A percentile compares a stretch with the other conserved stretches of the same genome.
phyloP scores from a whole-genome alignment of 225 moss, liverwort and hornwort genomes.

The Bryoerythrophyllum caledonicum region DNA sequence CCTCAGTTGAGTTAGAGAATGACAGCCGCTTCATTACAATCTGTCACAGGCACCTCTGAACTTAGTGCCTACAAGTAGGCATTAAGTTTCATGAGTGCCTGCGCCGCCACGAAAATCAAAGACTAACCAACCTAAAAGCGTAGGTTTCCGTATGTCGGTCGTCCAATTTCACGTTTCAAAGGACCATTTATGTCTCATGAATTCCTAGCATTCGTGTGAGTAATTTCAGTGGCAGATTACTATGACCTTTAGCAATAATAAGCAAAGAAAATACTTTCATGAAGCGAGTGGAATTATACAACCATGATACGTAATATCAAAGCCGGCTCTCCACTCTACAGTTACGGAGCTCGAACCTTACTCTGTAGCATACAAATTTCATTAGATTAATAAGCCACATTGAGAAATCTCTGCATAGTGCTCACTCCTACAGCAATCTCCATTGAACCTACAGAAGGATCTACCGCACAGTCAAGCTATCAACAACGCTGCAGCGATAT shows the following conservation, averaged over 20 bases:
- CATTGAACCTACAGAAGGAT: too few relatives aligned
- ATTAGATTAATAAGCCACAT: not conserved
- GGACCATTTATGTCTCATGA: not conserved
- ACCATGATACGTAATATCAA: not conserved
- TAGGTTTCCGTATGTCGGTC: too few relatives aligned
- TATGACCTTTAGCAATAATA: not conserved
- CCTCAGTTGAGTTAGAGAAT: not conserved
- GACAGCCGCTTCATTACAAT: not conserved
- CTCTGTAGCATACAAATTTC: not conserved
- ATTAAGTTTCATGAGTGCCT: not conserved
- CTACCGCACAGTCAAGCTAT: not conserved
- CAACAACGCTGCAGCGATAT: not conserved
- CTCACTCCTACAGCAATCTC: too few relatives aligned
- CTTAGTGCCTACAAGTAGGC: not conserved
- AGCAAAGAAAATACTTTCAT: not conserved
- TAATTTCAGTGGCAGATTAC: not conserved
- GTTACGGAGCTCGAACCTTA: not conserved
- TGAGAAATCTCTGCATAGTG: not conserved
- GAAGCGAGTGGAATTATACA: not conserved
- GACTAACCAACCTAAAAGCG: not conserved
- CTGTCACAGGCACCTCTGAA: not conserved
- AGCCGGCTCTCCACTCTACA: too few relatives aligned
- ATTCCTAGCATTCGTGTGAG: not conserved
- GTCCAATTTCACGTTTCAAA: too few relatives aligned
- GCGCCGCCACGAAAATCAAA: not conserved